phyloP scores from a whole-genome alignment of 106 monocot genomes.

The Vanilla planifolia region DNA sequence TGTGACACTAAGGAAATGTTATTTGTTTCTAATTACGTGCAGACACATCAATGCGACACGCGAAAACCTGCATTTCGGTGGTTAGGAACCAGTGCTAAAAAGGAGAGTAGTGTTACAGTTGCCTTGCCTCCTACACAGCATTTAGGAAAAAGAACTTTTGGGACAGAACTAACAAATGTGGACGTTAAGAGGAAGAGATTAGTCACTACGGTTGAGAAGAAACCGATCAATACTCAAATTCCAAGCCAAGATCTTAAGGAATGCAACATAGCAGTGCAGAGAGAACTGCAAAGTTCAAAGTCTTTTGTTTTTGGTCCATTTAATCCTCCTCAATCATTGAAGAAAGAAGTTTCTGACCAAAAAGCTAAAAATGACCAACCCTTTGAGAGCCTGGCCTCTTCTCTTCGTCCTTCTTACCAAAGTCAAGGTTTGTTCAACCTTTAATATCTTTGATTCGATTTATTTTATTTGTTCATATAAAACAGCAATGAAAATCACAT shows the following conservation, averaged over 20 bases:
- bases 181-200: conserved; percentile 41
- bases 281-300: conserved; percentile 40
- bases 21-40: conserved; percentile 4
- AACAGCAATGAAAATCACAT: too few species aligned
- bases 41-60: conserved; percentile 70
- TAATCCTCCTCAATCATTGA: conserved; percentile 22
- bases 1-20: background rate
- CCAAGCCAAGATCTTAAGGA: conserved; percentile 28
- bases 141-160: conserved; percentile 65
- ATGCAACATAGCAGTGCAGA: conserved; percentile 59
- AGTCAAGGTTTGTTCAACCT: conserved; percentile 61
- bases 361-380: conserved; percentile 18
- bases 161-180: conserved; percentile 71
- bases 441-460: background rate
- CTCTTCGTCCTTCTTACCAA: conserved; percentile 65
- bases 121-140: conserved; percentile 23
- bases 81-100: conserved; percentile 50
- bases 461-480: background rate
- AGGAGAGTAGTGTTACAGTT: conserved; percentile 26
- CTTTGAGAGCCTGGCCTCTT: conserved; percentile 65
- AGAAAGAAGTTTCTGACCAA: conserved; percentile 1
- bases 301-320: conserved; percentile 81
- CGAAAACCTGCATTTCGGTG: conserved; percentile 91
- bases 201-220: conserved; percentile 23
- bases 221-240: conserved; percentile 18